phyloP scores from a whole-genome alignment of 2,329 filamentous ascomycete species.

The Monascus ruber region DNA sequence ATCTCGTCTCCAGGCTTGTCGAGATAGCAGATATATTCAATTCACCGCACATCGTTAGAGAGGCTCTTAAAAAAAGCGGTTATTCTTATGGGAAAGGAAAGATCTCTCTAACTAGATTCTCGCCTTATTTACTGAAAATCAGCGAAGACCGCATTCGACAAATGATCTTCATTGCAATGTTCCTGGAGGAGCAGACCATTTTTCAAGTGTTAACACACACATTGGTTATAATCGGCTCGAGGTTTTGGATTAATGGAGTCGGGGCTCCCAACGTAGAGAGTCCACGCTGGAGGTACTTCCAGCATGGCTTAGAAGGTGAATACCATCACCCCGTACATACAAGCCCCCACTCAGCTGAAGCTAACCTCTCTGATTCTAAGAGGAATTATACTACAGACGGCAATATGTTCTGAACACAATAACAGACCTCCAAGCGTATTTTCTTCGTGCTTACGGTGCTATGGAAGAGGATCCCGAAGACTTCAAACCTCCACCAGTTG shows the following conservation, averaged over 20 bases:
- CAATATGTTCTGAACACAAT: slow-evolving; percentile 32
- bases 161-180: slow-evolving; percentile 25
- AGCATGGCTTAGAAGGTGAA: slow-evolving; percentile 30
- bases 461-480: slow-evolving; percentile 14
- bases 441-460: slow-evolving; percentile 30
- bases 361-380: slow-evolving; percentile 9
- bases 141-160: slow-evolving; percentile 31
- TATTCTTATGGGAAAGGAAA: slow-evolving; percentile 22
- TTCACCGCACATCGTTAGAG: slow-evolving; percentile 15
- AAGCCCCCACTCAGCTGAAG: not conserved
- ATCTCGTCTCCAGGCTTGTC: slow-evolving; percentile 20
- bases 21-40: slow-evolving; percentile 25
- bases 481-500: slow-evolving; percentile 9
- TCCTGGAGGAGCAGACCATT: slow-evolving; percentile 17
- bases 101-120: slow-evolving; percentile 12
- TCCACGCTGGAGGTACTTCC: slow-evolving; percentile 26
- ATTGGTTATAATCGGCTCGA: slow-evolving; percentile 27
- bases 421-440: slow-evolving; percentile 31
- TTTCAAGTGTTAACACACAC: slow-evolving; percentile 22
- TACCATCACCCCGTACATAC: slow-evolving; percentile 1
- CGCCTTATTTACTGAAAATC: slow-evolving; percentile 15
- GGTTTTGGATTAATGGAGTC: slow-evolving; percentile 21
- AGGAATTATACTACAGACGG: slow-evolving; percentile 32
- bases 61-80: slow-evolving; percentile 11
- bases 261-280: slow-evolving; percentile 10